phyloP scores from a whole-genome alignment of 202 grass and related monocot genomes.

The Cymbopogon flexuosus region DNA sequence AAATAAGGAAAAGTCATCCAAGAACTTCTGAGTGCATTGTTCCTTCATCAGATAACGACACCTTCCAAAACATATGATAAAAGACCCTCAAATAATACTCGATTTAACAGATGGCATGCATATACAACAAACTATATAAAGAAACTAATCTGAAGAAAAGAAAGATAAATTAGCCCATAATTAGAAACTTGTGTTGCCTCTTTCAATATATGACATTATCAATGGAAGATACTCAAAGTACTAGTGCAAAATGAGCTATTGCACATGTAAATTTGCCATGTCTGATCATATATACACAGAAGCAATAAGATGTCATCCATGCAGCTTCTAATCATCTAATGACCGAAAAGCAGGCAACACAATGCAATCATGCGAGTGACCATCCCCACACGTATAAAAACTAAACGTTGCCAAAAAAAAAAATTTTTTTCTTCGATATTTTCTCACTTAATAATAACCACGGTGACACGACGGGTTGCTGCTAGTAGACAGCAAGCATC shows the following conservation, averaged over 20 bases:
- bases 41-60: background rate
- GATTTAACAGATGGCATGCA: background rate
- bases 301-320: background rate
- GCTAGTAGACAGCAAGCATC: background rate
- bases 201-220: background rate
- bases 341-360: background rate
- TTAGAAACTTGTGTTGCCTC: background rate
- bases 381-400: background rate
- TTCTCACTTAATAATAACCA: no score
- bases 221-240: background rate
- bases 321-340: background rate
- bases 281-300: background rate
- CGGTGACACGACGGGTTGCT: background rate
- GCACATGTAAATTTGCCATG: background rate
- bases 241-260: background rate
- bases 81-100: background rate
- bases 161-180: background rate
- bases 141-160: background rate
- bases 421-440: background rate
- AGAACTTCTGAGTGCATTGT: background rate
- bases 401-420: background rate
- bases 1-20: background rate
- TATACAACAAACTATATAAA: background rate
- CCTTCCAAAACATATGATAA: background rate
- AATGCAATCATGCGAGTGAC: background rate